These are phyloP conservation scores for Colletotrichum phormii DNA, from an alignment of 2,329 filamentous ascomycete genomes.

Conservation along the genomic window DNA sequence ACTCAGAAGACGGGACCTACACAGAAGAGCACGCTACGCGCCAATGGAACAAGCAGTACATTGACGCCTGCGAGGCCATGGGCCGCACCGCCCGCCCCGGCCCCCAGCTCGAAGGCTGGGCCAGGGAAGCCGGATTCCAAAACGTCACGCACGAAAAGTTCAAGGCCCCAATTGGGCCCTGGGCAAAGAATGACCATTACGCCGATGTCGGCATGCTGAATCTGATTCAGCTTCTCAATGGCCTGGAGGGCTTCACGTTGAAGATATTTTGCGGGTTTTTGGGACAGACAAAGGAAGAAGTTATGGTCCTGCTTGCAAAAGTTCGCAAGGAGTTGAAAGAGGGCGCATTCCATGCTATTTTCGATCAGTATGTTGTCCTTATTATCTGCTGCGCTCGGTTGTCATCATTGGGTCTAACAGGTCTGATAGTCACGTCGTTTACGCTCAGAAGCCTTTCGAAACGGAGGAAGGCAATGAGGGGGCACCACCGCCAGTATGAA, in stretches of 20 bases:
- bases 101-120: slow-evolving; percentile 44
- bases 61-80: slow-evolving; percentile 38
- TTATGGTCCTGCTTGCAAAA: slow-evolving; percentile 41
- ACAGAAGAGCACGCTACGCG: slow-evolving; percentile 11
- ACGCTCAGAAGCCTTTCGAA: slow-evolving; percentile 27
- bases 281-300: slow-evolving; percentile 42
- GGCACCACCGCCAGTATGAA: too few species aligned
- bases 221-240: slow-evolving; percentile 34
- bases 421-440: slow-evolving; percentile 27
- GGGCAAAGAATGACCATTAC: slow-evolving; percentile 47
- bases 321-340: slow-evolving; percentile 44
- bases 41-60: slow-evolving; percentile 36
- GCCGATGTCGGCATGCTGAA: slow-evolving; percentile 45
- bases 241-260: slow-evolving; percentile 41
- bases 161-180: slow-evolving; percentile 49
- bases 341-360: slow-evolving; percentile 41
- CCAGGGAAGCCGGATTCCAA: slow-evolving; percentile 49
- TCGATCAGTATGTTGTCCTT: slow-evolving; percentile 40
- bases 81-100: slow-evolving; percentile 46
- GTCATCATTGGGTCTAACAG: too few species aligned
- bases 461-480: background rate
- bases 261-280: slow-evolving; percentile 44
- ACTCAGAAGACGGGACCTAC: slow-evolving; percentile 41
- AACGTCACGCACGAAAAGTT: slow-evolving; percentile 46
- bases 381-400: too few species aligned